Evolutionary conservation across 2,329 filamentous ascomycete species (phyloP).

Genomic region (Neonectria ditissima): DNA sequence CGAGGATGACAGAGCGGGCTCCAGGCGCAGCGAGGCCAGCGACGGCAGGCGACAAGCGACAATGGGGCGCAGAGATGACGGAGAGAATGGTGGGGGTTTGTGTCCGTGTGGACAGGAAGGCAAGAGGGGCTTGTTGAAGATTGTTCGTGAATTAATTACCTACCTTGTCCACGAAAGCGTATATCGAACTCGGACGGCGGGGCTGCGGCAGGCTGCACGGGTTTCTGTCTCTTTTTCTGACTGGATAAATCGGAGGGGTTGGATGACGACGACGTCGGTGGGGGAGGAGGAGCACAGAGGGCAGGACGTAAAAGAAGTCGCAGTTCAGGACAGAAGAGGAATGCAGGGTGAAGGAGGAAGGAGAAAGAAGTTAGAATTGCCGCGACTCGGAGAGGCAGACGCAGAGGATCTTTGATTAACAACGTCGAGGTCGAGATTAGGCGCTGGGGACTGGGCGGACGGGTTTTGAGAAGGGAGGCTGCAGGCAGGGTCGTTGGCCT

Average conservation of each 20-base stretch:
- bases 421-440: constrained; percentile 37
- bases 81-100: too few species aligned
- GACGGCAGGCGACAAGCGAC: constrained; percentile 1
- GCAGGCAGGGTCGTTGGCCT: constrained; percentile 45
- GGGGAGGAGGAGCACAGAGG: constrained; percentile 8
- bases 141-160: constrained; percentile 32
- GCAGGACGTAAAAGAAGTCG: constrained; percentile 6
- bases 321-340: background rate
- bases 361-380: constrained; percentile 20
- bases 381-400: constrained; percentile 29
- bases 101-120: background rate
- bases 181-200: constrained; percentile 44
- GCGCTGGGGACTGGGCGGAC: constrained; percentile 41
- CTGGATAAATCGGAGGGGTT: constrained; percentile 38
- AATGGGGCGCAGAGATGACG: constrained; percentile 7
- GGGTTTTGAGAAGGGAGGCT: constrained; percentile 48
- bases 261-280: constrained; percentile 31
- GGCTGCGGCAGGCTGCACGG: constrained; percentile 42
- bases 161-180: constrained; percentile 45
- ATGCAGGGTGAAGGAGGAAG: constrained; percentile 10
- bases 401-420: constrained; percentile 35
- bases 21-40: constrained; percentile 5
- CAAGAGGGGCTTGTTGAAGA: constrained; percentile 14
- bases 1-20: constrained; percentile 6
- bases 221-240: constrained; percentile 36